phyloP scores from a whole-genome alignment of 1,139 yeast species.

The Suhomyces bokatorum region DNA sequence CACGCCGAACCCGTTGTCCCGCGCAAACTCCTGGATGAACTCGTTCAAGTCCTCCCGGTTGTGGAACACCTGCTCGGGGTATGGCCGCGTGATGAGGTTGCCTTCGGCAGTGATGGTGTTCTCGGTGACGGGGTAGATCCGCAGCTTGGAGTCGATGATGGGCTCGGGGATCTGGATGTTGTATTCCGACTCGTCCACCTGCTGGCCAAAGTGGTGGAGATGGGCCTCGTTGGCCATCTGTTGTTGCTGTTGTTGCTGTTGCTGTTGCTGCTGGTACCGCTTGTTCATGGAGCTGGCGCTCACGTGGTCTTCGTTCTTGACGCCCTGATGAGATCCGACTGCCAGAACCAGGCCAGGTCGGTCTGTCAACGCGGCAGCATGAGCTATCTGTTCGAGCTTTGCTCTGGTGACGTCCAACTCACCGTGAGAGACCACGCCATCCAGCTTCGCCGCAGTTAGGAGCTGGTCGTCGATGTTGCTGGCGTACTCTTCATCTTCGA shows the following conservation, averaged over 20 bases:
- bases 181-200: conserved; percentile 43
- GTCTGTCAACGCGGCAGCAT: conserved; percentile 25
- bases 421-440: conserved; percentile 29
- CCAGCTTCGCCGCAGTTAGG: conserved; percentile 39
- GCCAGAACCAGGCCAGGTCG: conserved; percentile 7
- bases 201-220: conserved; percentile 20
- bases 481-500: conserved; percentile 42
- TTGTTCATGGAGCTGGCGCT: conserved; percentile 15
- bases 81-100: conserved; percentile 54
- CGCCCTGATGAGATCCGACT: background rate
- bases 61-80: conserved; percentile 55
- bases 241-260: conserved; percentile 17
- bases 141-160: conserved; percentile 45
- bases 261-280: conserved; percentile 18
- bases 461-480: conserved; percentile 50
- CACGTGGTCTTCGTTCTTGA: conserved; percentile 3
- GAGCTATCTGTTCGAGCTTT: conserved; percentile 37
- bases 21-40: conserved; percentile 56
- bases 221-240: conserved; percentile 24
- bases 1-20: conserved; percentile 60
- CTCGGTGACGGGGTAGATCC: conserved; percentile 48
- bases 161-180: conserved; percentile 53
- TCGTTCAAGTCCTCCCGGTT: conserved; percentile 53
- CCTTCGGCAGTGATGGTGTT: conserved; percentile 52
- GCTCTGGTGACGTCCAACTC: conserved; percentile 31